phyloP scores from a whole-genome alignment of 495 filamentous ascomycete species.

The Hapsidospora chrysogenum region DNA sequence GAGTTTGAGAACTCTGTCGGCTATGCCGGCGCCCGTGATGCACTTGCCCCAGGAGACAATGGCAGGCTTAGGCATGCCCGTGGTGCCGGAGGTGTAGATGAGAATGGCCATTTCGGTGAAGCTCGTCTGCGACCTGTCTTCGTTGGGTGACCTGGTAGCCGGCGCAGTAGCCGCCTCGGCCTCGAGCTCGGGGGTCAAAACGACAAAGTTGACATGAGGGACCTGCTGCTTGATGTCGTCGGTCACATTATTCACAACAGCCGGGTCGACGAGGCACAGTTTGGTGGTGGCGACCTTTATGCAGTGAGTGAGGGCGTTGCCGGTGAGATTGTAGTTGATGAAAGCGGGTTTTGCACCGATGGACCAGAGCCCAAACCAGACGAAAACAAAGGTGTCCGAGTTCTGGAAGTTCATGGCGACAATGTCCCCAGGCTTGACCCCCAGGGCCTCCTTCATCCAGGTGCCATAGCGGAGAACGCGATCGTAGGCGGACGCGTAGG shows the following conservation, averaged over 20 bases:
- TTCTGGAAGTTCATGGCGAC: conserved; percentile 87
- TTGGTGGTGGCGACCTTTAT: conserved; percentile 52
- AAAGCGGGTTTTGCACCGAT: conserved; percentile 83
- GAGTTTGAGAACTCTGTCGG: conserved; percentile 39
- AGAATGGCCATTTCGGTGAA: conserved; percentile 49
- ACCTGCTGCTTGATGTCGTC: conserved; percentile 26
- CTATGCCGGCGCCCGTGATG: conserved; percentile 34
- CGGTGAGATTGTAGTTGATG: conserved; percentile 82
- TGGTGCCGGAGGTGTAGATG: conserved; percentile 80
- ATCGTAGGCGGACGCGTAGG: conserved; percentile 68
- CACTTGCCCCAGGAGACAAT: conserved; percentile 66
- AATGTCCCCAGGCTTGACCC: conserved; percentile 58
- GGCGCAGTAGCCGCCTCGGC: conserved; percentile 37
- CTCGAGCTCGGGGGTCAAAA: conserved; percentile 47
- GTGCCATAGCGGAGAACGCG: conserved; percentile 59
- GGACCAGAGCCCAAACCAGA: conserved; percentile 77
- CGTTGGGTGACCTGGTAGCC: conserved; percentile 46
- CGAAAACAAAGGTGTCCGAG: conserved; percentile 61
- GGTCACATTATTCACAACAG: conserved; percentile 34
- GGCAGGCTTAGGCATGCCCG: conserved; percentile 81
- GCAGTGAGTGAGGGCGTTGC: conserved; percentile 63
- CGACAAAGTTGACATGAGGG: conserved; percentile 36
- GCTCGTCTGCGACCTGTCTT: conserved; percentile 31
- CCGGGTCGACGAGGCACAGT: conserved; percentile 59
- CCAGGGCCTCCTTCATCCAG: conserved; percentile 60